These are phyloP conservation scores for Gossypium davidsonii DNA, from an alignment of 441 rosid genomes.

Conservation along the genomic window DNA sequence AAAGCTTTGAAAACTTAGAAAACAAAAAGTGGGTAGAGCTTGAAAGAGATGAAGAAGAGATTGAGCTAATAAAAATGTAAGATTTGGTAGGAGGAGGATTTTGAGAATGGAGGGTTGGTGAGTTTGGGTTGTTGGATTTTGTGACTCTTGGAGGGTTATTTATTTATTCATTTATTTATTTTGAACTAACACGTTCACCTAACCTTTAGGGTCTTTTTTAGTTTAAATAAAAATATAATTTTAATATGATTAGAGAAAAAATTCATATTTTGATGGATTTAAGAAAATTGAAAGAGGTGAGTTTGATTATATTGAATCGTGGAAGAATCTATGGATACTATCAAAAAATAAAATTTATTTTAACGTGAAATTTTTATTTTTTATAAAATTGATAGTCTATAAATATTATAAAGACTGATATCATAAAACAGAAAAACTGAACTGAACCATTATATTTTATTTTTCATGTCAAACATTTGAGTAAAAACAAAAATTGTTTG, in stretches of 20 bases:
- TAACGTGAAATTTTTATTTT: too few relatives aligned
- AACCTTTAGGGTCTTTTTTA: background rate
- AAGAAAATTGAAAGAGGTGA: too few relatives aligned
- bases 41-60: conserved; percentile 9
- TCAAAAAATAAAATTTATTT: too few relatives aligned
- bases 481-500: background rate
- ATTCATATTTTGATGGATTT: too few relatives aligned
- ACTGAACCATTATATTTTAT: too few relatives aligned
- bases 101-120: conserved; percentile 17
- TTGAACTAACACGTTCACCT: conserved; percentile 5
- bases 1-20: background rate
- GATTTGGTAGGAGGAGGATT: conserved; percentile 9
- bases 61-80: background rate
- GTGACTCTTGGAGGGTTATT: background rate
- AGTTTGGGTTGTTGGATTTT: conserved; percentile 18
- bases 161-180: background rate
- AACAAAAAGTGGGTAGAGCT: background rate
- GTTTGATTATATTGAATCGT: too few relatives aligned
- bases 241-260: too few relatives aligned
- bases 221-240: too few relatives aligned
- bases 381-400: too few relatives aligned
- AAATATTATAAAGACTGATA: too few relatives aligned
- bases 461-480: background rate
- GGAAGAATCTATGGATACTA: too few relatives aligned
- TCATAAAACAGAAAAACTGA: too few relatives aligned